These are phyloP conservation scores for Singerocomus inundabilis DNA, from an alignment of 1,284 basidiomycete genomes.

Conservation along the genomic window DNA sequence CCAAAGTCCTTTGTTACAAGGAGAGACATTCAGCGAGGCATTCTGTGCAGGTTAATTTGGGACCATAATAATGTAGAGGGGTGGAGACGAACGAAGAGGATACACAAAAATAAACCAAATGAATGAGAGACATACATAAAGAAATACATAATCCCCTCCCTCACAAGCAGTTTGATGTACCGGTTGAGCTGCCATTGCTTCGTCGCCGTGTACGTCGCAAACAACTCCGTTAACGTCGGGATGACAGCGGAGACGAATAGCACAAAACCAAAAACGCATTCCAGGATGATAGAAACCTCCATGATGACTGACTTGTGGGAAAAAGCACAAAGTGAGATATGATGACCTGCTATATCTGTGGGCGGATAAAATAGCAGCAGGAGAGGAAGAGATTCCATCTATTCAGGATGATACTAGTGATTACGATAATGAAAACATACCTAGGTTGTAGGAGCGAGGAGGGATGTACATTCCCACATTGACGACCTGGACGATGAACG, in stretches of 20 bases:
- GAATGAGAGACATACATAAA: constrained; percentile 9
- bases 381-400: neutral
- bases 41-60: too few species aligned
- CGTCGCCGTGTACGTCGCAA: constrained; percentile 14
- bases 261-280: neutral
- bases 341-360: neutral
- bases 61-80: too few species aligned
- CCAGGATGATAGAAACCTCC: neutral
- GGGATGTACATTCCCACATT: neutral
- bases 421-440: neutral
- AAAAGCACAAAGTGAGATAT: neutral
- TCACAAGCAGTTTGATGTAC: constrained; percentile 6
- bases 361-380: neutral
- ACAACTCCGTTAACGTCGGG: constrained; percentile 1
- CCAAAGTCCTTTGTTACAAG: too few species aligned
- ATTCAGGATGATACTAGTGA: neutral
- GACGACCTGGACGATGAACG: constrained; percentile 3
- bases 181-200: constrained; percentile 12
- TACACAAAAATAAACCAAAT: neutral
- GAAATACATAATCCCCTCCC: constrained; percentile 19
- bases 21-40: too few species aligned
- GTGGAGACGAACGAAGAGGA: neutral
- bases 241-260: constrained; percentile 12
- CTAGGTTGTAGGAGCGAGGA: too few species aligned
- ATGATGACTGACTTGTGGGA: neutral